A percentile compares a stretch with the other conserved stretches of the same genome.
Evolutionary conservation across 2,329 filamentous ascomycete genomes (phyloP).

Genomic region (Trichophyton schoenleinii): DNA sequence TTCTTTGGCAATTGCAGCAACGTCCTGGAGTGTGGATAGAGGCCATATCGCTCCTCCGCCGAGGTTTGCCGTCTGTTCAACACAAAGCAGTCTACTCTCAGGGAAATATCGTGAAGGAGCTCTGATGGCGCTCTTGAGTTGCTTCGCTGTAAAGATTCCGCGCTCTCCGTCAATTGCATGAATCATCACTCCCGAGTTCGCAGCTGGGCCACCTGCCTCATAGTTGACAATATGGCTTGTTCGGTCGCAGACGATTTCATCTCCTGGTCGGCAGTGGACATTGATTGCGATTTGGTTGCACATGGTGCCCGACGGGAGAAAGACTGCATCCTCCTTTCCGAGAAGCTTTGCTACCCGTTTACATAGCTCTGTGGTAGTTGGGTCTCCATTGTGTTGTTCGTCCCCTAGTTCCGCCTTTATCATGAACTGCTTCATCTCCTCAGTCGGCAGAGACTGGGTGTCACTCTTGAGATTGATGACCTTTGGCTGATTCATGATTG

Average conservation of each 20-base stretch:
- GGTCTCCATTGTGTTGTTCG: slow-evolving; percentile 16
- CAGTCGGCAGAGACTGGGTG: slow-evolving; percentile 19
- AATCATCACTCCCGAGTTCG: slow-evolving; percentile 41
- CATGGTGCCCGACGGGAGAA: slow-evolving; percentile 18
- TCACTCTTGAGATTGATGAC: slow-evolving; percentile 18
- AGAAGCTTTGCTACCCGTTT: slow-evolving; percentile 12
- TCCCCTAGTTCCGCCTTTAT: slow-evolving; percentile 13
- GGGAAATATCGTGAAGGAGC: slow-evolving; percentile 9
- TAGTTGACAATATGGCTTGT: slow-evolving; percentile 12
- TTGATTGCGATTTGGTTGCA: slow-evolving; percentile 16
- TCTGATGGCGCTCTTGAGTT: background rate
- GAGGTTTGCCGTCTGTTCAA: slow-evolving; percentile 59
- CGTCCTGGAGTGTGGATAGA: slow-evolving; percentile 51
- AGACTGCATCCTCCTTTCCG: slow-evolving; percentile 13
- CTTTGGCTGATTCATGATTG: background rate
- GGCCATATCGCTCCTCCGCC: slow-evolving; percentile 62
- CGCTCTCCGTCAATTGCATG: background rate
- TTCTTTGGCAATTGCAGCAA: slow-evolving; percentile 51
- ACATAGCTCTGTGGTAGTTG: slow-evolving; percentile 13
- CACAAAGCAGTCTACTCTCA: slow-evolving; percentile 19
- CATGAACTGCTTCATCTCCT: slow-evolving; percentile 16
- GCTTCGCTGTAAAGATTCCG: background rate
- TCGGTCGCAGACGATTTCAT: slow-evolving; percentile 15
- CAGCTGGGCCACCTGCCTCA: slow-evolving; percentile 11
- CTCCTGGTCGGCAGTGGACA: slow-evolving; percentile 9